phyloP scores from a whole-genome alignment of 805 yeast genomes.

The Cyberlindnera subsufficiens region DNA sequence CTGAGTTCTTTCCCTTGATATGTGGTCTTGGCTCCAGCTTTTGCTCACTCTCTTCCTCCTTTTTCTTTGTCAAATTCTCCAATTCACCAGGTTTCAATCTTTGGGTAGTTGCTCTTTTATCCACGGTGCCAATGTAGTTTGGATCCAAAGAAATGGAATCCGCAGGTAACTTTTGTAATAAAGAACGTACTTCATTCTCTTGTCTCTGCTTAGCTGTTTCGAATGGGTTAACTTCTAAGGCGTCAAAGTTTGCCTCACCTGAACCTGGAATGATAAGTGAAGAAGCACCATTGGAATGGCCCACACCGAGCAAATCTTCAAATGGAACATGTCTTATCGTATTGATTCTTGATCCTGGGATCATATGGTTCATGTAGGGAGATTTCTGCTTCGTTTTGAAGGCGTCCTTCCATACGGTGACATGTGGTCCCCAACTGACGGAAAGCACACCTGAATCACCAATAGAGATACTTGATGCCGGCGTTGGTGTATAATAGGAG shows the following conservation, averaged over 20 bases:
- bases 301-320: slow-evolving; percentile 93
- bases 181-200: slow-evolving; percentile 79
- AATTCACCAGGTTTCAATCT: slow-evolving; percentile 61
- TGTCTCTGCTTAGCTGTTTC: slow-evolving; percentile 91
- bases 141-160: slow-evolving; percentile 94
- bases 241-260: slow-evolving; percentile 97
- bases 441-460: slow-evolving; percentile 85
- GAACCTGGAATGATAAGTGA: slow-evolving; percentile 92
- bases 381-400: slow-evolving; percentile 63
- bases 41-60: slow-evolving; percentile 35
- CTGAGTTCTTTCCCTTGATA: slow-evolving; percentile 75
- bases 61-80: slow-evolving; percentile 33
- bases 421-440: slow-evolving; percentile 95
- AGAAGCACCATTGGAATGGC: slow-evolving; percentile 73
- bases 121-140: slow-evolving; percentile 76
- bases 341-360: slow-evolving; percentile 71
- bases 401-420: slow-evolving; percentile 89
- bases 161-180: slow-evolving; percentile 84
- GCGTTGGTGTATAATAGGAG: slow-evolving; percentile 64
- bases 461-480: slow-evolving; percentile 71
- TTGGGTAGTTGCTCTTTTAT: slow-evolving; percentile 54
- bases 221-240: slow-evolving; percentile 87
- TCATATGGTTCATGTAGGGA: slow-evolving; percentile 89
- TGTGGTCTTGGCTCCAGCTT: slow-evolving; percentile 48
- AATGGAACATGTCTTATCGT: slow-evolving; percentile 78